Base-by-base conservation (phyloP, 768 basidiomycete species). In the Panus rudis region DNA sequence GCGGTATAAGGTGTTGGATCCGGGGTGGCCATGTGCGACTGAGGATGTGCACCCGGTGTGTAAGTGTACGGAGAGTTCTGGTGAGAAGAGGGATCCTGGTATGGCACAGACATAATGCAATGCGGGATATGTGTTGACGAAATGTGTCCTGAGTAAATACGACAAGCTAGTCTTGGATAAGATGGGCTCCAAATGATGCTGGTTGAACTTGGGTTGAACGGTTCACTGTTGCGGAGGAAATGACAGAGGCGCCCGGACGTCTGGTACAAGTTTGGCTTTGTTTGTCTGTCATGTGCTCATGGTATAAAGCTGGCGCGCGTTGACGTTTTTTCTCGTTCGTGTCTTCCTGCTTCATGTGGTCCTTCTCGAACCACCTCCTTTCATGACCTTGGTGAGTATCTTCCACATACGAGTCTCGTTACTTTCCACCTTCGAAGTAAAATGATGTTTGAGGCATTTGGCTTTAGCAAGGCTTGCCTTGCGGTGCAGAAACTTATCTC, bases 381-480 rank as follows among this genome's bases (percentile, higher is more conserved):
- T 6, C 33, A 16, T 7, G 33, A 16, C 10, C 28, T 35, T 8
- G 8, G 33, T 35, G 33, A 35, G 33, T 17, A 7, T 35, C 33
- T 35, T 17, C 7, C 21, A 14, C 33, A 35, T 35, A 20, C 28
- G 16, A 35, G 33, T 6, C 6, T 14, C 33, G 16, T 14, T 35
- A 35, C 10, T n/a, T 17, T 17, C 33, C 16, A 14, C 8, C 33
- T 17, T n/a, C n/a, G n/a, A n/a, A n/a, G n/a, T n/a, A 17, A 17
- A 8, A 78, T 81, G 84, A 87, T 87, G 84, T 80, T 84, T 85
- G 84, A 87, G 84, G 84, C 84, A 87, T 86, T 86, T 87, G 84
- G 84, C 84, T 86, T 86, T 85, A 87, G 83, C 77, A 68, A 20
- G 75, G 71, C 21, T 12, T 55, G 52, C 64, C 76, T 75, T 76